phyloP scores from a whole-genome alignment of 202 grass and related monocot species.

The Hordeum pubiflorum region DNA sequence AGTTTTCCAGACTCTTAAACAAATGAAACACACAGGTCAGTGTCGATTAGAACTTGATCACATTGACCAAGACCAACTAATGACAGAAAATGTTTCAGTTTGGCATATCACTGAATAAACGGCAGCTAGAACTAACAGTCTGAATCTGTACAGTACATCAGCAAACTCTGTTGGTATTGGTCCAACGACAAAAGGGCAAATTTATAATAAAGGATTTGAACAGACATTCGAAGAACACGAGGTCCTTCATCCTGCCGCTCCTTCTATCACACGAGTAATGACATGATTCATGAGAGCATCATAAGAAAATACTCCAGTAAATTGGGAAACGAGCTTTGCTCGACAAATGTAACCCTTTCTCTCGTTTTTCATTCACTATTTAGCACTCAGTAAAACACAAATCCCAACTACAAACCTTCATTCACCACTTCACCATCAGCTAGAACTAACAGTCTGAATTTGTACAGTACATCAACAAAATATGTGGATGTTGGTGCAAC shows the following conservation, averaged over 20 bases:
- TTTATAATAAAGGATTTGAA: background rate
- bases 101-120: conserved; percentile 3
- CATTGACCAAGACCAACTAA: background rate
- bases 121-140: background rate
- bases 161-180: background rate
- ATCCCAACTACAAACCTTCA: background rate
- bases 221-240: background rate
- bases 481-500: background rate
- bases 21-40: conserved; percentile 25
- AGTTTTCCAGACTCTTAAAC: conserved; percentile 76
- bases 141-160: background rate
- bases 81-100: background rate
- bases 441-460: background rate
- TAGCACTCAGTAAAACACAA: background rate
- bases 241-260: background rate
- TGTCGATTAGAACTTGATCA: background rate
- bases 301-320: background rate
- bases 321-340: background rate
- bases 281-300: background rate
- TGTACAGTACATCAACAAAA: background rate
- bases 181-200: background rate
- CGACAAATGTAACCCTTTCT: background rate
- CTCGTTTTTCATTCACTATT: background rate
- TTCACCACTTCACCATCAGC: background rate
- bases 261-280: no score